Conservation (phyloP, 805 yeast genomes). For the Hanseniaspora thailandica region DNA sequence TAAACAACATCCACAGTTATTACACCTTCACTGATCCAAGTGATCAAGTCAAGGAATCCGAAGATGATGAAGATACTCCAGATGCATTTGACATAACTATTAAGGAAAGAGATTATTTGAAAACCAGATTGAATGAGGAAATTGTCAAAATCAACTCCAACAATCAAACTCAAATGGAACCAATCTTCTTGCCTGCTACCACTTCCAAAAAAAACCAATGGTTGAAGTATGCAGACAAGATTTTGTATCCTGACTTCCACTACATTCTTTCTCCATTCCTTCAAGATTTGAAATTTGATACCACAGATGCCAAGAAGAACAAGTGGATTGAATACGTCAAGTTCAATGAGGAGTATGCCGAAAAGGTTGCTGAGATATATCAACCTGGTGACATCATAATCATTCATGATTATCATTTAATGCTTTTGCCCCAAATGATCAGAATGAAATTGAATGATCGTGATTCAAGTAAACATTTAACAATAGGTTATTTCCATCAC, state of each 20-base stretch:
- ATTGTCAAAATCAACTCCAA: conserved; percentile 36
- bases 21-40: conserved; percentile 13
- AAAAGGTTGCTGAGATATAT: conserved; percentile 60
- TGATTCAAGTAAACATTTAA: conserved; percentile 32
- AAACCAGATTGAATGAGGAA: conserved; percentile 32
- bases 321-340: conserved; percentile 86
- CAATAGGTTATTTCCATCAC: conserved; percentile 68
- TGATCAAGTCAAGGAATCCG: conserved; percentile 15
- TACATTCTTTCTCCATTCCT: conserved; percentile 69
- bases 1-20: conserved; percentile 11
- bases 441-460: conserved; percentile 54
- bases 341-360: conserved; percentile 82
- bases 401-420: conserved; percentile 82
- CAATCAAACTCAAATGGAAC: conserved; percentile 50
- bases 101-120: conserved; percentile 38
- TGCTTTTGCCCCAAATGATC: conserved; percentile 70
- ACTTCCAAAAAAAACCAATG: conserved; percentile 60
- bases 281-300: conserved; percentile 38
- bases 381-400: conserved; percentile 82
- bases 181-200: conserved; percentile 61
- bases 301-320: conserved; percentile 45
- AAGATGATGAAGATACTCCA: conserved; percentile 18
- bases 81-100: conserved; percentile 45
- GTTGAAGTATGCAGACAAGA: conserved; percentile 82
- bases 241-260: conserved; percentile 89